phyloP scores from a whole-genome alignment of 2,329 filamentous ascomycete genomes.

The Scedosporium boydii region DNA sequence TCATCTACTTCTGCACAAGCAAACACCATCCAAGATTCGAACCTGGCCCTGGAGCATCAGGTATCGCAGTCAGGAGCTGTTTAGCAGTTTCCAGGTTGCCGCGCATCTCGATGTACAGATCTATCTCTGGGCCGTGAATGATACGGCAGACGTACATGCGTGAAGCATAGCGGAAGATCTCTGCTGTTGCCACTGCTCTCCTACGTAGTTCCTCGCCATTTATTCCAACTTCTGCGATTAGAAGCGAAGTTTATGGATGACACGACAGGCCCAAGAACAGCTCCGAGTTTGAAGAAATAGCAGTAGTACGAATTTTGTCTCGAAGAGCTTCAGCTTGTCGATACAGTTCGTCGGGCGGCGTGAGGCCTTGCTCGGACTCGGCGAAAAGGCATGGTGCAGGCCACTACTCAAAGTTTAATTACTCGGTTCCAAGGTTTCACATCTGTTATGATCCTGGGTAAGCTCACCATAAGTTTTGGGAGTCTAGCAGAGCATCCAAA shows the following conservation, averaged over 20 bases:
- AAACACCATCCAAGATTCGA: conserved; percentile 8
- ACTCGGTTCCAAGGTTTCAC: no score
- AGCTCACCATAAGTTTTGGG: not conserved
- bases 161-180: conserved; percentile 8
- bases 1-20: conserved; percentile 6
- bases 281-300: no score
- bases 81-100: conserved; percentile 1
- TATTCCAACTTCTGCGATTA: no score
- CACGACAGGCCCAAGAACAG: no score
- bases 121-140: not conserved
- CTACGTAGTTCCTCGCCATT: conserved; percentile 4
- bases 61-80: conserved; percentile 3
- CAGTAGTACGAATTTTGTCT: no score
- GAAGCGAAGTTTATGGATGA: no score
- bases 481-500: not conserved
- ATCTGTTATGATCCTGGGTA: no score
- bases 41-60: conserved; percentile 6
- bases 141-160: conserved; percentile 8
- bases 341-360: no score
- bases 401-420: no score
- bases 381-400: no score
- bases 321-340: no score
- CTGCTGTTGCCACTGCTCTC: conserved; percentile 4
- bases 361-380: no score
- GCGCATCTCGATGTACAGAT: conserved; percentile 3